These are phyloP conservation scores for Amesomyces nigricolor DNA, from an alignment of 2,329 filamentous ascomycete species.

Conservation along the genomic window DNA sequence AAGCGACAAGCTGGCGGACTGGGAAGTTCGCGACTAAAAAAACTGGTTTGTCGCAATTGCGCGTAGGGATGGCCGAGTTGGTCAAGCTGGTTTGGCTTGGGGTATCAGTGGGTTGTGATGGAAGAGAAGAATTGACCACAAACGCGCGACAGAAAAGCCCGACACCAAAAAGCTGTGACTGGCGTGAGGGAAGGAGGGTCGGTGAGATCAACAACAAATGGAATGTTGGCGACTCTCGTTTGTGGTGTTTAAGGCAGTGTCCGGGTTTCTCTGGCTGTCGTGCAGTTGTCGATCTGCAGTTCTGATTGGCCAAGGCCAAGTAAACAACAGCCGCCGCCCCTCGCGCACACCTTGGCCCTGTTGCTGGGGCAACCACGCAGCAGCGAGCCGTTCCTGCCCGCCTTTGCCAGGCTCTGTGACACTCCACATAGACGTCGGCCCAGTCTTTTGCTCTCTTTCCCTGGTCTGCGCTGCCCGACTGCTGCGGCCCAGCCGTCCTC, in stretches of 20 bases:
- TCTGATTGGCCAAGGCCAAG: conserved; percentile 19
- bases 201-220: conserved; percentile 9
- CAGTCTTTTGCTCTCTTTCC: background rate
- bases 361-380: conserved; percentile 19
- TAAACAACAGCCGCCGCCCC: conserved; percentile 22
- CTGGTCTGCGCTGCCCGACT: conserved; percentile 6
- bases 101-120: background rate
- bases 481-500: conserved; percentile 1
- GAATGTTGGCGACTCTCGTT: conserved; percentile 1
- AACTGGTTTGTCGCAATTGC: background rate
- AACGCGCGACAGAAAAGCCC: conserved; percentile 6
- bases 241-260: conserved; percentile 23
- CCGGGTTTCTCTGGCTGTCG: background rate
- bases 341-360: conserved; percentile 8
- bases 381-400: background rate
- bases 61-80: background rate
- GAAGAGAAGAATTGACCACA: conserved; percentile 8
- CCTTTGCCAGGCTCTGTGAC: conserved; percentile 5
- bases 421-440: conserved; percentile 9
- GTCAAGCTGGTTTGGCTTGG: background rate
- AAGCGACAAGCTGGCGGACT: too few species aligned
- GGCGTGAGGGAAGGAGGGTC: conserved; percentile 1
- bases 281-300: background rate
- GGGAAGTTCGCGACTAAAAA: background rate
- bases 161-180: conserved; percentile 7